Conservation (phyloP, 2,329 filamentous ascomycete species). For the Xylariaceae sp. region DNA sequence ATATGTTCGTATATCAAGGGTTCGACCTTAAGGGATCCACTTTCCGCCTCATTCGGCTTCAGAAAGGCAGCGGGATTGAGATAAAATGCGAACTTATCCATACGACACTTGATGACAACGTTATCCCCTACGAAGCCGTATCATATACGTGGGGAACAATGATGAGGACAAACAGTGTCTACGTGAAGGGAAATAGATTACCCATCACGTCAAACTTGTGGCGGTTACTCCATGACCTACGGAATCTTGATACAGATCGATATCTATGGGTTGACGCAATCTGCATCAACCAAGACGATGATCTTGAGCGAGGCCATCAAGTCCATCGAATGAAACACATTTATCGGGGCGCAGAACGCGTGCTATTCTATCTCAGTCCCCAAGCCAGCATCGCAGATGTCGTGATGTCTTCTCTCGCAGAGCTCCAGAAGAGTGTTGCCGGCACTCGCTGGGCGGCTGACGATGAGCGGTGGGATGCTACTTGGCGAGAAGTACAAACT, state of each 20-base stretch:
- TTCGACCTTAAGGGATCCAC: neutral
- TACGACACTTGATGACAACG: conserved; percentile 10
- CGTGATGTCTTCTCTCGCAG: neutral
- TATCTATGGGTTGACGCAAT: conserved; percentile 37
- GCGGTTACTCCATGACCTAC: neutral
- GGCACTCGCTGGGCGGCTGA: neutral
- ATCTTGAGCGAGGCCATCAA: neutral
- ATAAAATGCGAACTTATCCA: conserved; percentile 16
- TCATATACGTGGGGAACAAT: conserved; percentile 16
- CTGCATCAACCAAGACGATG: too few species aligned
- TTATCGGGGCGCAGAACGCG: neutral
- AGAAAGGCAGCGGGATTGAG: neutral
- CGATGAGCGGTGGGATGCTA: neutral
- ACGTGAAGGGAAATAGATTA: neutral
- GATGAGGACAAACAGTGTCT: neutral
- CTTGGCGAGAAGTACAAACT: neutral
- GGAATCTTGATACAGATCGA: neutral
- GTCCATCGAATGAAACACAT: conserved; percentile 2
- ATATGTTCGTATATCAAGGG: neutral
- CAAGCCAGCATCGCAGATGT: too few species aligned
- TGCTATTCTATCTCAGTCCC: neutral
- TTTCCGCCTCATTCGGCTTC: conserved; percentile 9
- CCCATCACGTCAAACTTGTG: conserved; percentile 10
- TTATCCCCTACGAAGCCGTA: conserved; percentile 18
- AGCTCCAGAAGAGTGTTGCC: neutral